Conservation (phyloP, 1,284 basidiomycete species). For the Chalciporus piperatoides region DNA sequence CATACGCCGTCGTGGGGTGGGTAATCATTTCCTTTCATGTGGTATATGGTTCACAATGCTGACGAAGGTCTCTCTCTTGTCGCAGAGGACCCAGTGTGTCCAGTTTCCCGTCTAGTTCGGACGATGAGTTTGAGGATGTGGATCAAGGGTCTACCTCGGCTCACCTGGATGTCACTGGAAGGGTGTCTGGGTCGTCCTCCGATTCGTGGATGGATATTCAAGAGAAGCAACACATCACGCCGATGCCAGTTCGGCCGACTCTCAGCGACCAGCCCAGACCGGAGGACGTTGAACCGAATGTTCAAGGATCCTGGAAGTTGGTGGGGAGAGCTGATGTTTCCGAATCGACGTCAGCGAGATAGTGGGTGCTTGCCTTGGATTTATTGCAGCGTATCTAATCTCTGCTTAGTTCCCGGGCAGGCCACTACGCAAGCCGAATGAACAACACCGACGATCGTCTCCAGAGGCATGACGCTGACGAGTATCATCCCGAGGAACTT, state of each 20-base stretch:
- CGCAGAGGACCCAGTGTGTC: not conserved
- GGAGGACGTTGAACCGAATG: not conserved
- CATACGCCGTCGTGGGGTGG: slow-evolving; percentile 5
- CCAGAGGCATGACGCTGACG: not conserved
- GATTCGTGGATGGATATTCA: not conserved
- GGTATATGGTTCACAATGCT: not conserved
- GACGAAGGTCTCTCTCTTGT: not conserved
- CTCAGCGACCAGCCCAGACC: not conserved
- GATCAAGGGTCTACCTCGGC: not conserved
- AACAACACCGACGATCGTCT: not conserved
- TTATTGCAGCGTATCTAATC: not conserved
- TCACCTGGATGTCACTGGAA: not conserved
- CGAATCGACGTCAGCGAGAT: not conserved
- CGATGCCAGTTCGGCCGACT: not conserved
- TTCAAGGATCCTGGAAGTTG: not conserved
- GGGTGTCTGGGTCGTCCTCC: not conserved
- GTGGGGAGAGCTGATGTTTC: not conserved
- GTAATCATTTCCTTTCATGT: not conserved
- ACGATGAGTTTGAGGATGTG: not conserved
- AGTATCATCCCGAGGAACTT: not conserved
- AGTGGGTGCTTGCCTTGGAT: slow-evolving; percentile 9
- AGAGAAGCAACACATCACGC: not conserved
- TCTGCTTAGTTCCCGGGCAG: slow-evolving; percentile 5
- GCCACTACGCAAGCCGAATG: not conserved
- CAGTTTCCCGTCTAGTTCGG: not conserved